Evolutionary conservation across 2,329 filamentous ascomycete genomes (phyloP).

Genomic region (Scleromitrula shiraiana): DNA sequence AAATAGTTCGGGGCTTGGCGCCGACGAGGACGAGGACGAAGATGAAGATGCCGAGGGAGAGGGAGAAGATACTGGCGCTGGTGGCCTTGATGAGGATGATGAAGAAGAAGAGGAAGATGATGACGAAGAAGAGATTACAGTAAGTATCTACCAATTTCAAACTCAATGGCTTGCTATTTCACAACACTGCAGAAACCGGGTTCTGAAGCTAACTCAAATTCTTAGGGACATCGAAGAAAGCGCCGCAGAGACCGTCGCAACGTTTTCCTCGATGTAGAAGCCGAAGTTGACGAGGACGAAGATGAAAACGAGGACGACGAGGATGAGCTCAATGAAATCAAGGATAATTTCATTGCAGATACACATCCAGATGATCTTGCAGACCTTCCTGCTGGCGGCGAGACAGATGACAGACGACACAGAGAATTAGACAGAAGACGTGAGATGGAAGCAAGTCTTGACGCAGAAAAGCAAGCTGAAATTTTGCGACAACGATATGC

Average conservation of each 20-base stretch:
- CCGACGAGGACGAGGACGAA: slow-evolving; percentile 31
- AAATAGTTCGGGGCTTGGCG: slow-evolving; percentile 2
- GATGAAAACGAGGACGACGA: slow-evolving; percentile 85
- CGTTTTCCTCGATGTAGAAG: slow-evolving; percentile 94
- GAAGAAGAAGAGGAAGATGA: slow-evolving; percentile 53
- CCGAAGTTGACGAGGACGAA: slow-evolving; percentile 91
- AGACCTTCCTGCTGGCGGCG: slow-evolving; percentile 62
- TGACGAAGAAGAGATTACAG: slow-evolving; percentile 57
- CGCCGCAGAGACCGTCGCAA: slow-evolving; percentile 67
- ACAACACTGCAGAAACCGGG: slow-evolving; percentile 18
- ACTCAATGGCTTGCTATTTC: slow-evolving; percentile 3
- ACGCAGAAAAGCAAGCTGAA: slow-evolving; percentile 88
- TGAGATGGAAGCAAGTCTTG: slow-evolving; percentile 78
- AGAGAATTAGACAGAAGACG: slow-evolving; percentile 89
- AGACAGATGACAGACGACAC: slow-evolving; percentile 86
- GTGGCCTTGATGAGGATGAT: slow-evolving; percentile 31
- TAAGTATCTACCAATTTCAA: slow-evolving; percentile 23
- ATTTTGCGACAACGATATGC: slow-evolving; percentile 83
- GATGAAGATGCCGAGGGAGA: slow-evolving; percentile 39
- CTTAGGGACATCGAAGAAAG: slow-evolving; percentile 66
- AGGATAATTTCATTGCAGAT: slow-evolving; percentile 78
- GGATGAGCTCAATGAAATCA: slow-evolving; percentile 71
- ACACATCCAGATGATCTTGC: slow-evolving; percentile 85
- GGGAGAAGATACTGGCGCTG: slow-evolving; percentile 25
- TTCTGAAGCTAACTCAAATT: slow-evolving; percentile 18